These are phyloP conservation scores for Gryganskiella cystojenkinii DNA, from an alignment of 192 early-diverging fungal genomes.

Conservation along the genomic window DNA sequence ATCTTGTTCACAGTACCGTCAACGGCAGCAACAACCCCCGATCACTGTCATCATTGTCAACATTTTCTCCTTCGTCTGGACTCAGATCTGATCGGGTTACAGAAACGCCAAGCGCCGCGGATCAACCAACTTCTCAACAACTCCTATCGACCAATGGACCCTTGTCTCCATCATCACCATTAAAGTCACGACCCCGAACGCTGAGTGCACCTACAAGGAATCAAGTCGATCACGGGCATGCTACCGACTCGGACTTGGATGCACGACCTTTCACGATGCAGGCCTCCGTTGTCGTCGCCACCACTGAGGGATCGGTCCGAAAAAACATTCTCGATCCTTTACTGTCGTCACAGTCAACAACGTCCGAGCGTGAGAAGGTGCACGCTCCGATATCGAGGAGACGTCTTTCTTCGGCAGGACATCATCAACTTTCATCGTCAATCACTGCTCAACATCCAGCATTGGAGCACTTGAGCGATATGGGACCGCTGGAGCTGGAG, in stretches of 20 bases:
- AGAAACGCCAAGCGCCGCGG: too few species aligned
- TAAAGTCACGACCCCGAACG: too few species aligned
- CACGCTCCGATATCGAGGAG: neutral
- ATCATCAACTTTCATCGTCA: neutral
- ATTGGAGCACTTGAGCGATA: conserved; percentile 28
- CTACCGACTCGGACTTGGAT: neutral
- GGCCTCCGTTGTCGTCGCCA: neutral
- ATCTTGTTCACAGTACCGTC: too few species aligned
- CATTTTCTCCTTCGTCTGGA: too few species aligned
- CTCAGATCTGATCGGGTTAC: too few species aligned
- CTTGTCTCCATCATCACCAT: too few species aligned
- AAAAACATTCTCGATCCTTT: conserved; percentile 15
- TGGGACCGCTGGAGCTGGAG: conserved; percentile 34
- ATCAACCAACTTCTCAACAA: too few species aligned
- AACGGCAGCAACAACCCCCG: too few species aligned
- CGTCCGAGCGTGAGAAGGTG: neutral
- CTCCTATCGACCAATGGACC: too few species aligned
- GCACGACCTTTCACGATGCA: too few species aligned
- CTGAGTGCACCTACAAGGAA: neutral
- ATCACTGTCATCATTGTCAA: too few species aligned
- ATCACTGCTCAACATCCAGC: conserved; percentile 5
- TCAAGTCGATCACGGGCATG: neutral
- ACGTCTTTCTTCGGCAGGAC: conserved; percentile 5
- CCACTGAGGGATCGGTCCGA: too few species aligned
- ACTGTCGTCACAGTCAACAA: neutral